Evolutionary conservation across 371 early-diverging fungal species (phyloP), one percentile per base, ranked within the genome.

Genomic region (Globomyces sp.): DNA sequence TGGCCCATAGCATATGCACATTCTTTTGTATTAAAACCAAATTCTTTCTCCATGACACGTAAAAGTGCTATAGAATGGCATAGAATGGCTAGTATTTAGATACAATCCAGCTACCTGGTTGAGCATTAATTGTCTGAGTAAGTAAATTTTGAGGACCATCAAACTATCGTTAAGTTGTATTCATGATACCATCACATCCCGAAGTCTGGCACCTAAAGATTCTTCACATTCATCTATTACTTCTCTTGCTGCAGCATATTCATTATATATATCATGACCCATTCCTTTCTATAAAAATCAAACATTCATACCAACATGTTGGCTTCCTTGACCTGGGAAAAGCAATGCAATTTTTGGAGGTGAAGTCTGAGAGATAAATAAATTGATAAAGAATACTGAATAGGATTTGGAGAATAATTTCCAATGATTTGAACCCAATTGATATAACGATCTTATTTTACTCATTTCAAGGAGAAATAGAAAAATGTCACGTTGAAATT

Each of bases 191-290:
- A 95, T 92, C 48, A 94, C 76, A 10, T 81, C 66, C 65, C 84
- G 84, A 57, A 96, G 74, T 10, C 78, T 74, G 40, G 84, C 81
- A 0, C 86, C 88, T 1, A 97, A 75, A 2, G 86, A 89, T 45
- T 91, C 91, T 67, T 97, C 92, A 24, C 87, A 93, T 73, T 95
- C 92, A 59, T 95, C 94, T 68, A 95, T 90, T 0, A 92, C 90
- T 36, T 80, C 82, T 47, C 87, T 87, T 8, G 96, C 92, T 1
- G 85, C 86, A 2, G 87, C 68, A 65, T 85, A 95, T 39, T 80
- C 76, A 36, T 87, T 80, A 61, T 89, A 92, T n/a, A 97, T 77
- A 76, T 96, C 96, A 71, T 84, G 82, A 13, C 93, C 95, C 98
- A 97, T 97, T 55, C 96, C 94, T 78, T 41, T 58, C 9, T 37